These are phyloP conservation scores for Ettlia oleoabundans DNA, from an alignment of 139 green algal species.

Conservation along the genomic window DNA sequence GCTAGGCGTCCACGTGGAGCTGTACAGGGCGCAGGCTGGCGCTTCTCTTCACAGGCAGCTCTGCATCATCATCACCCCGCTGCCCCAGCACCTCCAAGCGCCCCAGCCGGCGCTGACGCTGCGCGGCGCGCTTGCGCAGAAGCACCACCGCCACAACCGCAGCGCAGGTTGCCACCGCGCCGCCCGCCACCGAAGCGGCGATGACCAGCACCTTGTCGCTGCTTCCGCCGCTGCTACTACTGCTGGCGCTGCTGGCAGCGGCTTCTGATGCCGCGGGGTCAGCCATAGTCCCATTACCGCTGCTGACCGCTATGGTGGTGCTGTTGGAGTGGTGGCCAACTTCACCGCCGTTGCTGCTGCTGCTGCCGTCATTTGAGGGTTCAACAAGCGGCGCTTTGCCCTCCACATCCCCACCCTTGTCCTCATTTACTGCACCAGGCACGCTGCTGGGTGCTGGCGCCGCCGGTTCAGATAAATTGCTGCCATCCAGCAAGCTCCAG, in stretches of 20 bases:
- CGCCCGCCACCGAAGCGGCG: slow-evolving; percentile 6
- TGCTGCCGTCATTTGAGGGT: background rate
- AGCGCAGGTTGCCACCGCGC: background rate
- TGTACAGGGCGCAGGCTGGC: background rate
- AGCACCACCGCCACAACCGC: background rate
- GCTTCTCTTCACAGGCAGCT: background rate
- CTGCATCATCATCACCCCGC: background rate
- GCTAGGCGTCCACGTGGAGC: background rate
- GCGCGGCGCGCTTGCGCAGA: slow-evolving; percentile 29
- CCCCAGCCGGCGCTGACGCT: background rate
- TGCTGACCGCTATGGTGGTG: background rate
- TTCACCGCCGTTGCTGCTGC: background rate
- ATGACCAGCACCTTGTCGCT: slow-evolving; percentile 9
- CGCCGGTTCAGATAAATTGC: background rate
- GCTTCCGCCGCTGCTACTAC: slow-evolving; percentile 10
- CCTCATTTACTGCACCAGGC: background rate
- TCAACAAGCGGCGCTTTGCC: background rate
- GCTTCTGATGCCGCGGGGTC: background rate
- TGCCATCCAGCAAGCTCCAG: background rate
- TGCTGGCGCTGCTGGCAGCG: background rate
- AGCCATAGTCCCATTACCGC: background rate
- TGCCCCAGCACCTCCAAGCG: background rate
- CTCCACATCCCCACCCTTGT: background rate
- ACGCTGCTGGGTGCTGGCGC: background rate
- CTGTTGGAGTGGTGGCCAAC: background rate